Conservation (phyloP, 768 basidiomycete species). For the Terana coerulea region DNA sequence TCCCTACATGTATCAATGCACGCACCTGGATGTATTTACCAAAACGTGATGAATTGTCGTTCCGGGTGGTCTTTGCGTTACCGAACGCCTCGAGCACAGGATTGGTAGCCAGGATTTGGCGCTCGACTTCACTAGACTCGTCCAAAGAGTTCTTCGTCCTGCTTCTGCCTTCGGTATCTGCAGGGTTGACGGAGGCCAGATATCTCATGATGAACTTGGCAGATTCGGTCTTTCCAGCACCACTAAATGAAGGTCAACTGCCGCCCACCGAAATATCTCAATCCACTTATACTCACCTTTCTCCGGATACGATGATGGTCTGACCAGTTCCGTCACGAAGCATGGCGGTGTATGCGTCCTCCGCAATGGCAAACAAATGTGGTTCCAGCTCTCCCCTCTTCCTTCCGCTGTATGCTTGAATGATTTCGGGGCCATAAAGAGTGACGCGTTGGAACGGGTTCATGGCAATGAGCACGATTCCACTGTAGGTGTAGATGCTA, state of each 20-base stretch:
- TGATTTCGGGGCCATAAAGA: constrained; percentile 94
- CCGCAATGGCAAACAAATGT: constrained; percentile 97
- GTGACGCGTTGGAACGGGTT: constrained; percentile 98
- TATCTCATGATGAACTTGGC: constrained; percentile 99
- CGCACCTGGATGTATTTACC: constrained; percentile 98
- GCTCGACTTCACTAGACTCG: constrained; percentile 92
- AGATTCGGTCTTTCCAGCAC: constrained; percentile 99
- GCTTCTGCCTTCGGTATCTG: constrained; percentile 52
- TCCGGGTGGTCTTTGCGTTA: constrained; percentile 98
- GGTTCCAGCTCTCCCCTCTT: constrained; percentile 95
- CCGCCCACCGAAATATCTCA: constrained; percentile 5
- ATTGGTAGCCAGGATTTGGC: constrained; percentile 98
- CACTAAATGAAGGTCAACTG: constrained; percentile 46
- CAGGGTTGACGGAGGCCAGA: constrained; percentile 94
- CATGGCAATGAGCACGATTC: constrained; percentile 97
- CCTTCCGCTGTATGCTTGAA: constrained; percentile 92
- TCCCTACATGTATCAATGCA: not conserved
- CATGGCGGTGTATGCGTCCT: constrained; percentile 99
- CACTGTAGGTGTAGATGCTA: constrained; percentile 98
- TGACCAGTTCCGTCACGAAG: constrained; percentile 90
- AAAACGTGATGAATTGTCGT: constrained; percentile 98
- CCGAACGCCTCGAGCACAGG: constrained; percentile 99
- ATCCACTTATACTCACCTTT: constrained; percentile 59
- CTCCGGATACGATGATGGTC: constrained; percentile 98
- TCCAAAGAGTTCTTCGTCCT: constrained; percentile 74